These are phyloP conservation scores for Fusarium ambrosium DNA, from an alignment of 2,329 filamentous ascomycete genomes.

Conservation along the genomic window DNA sequence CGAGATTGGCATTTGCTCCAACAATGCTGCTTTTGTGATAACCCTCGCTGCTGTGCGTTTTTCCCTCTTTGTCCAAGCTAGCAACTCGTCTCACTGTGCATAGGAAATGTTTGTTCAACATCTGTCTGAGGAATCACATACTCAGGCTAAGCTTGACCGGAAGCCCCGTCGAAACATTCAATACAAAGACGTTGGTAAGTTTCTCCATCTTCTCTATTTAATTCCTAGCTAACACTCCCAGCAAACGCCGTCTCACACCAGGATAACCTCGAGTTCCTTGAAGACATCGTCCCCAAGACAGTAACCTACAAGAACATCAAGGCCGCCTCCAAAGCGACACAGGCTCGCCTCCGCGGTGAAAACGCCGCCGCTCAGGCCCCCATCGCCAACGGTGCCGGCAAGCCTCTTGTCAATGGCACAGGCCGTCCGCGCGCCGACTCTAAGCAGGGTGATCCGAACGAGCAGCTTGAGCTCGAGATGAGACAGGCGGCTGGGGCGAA, in stretches of 20 bases:
- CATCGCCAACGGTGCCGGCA: slow-evolving; percentile 47
- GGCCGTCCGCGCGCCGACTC: slow-evolving; percentile 44
- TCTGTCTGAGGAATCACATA: slow-evolving; percentile 85
- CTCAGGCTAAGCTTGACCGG: slow-evolving; percentile 88
- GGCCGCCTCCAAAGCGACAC: slow-evolving; percentile 67
- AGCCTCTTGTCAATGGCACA: slow-evolving; percentile 49
- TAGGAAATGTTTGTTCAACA: slow-evolving; percentile 97
- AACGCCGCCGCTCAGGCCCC: slow-evolving; percentile 51
- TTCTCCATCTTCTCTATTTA: neutral
- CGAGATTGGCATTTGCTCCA: slow-evolving; percentile 88
- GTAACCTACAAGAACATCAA: slow-evolving; percentile 85
- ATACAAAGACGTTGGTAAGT: slow-evolving; percentile 89
- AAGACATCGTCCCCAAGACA: slow-evolving; percentile 91
- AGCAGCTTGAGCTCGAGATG: slow-evolving; percentile 69
- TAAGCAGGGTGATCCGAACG: slow-evolving; percentile 59
- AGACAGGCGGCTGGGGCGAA: slow-evolving; percentile 57
- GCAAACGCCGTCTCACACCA: slow-evolving; percentile 88
- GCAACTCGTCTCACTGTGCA: slow-evolving; percentile 11
- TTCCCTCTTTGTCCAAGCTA: neutral
- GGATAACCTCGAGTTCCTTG: slow-evolving; percentile 95
- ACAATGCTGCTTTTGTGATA: slow-evolving; percentile 94
- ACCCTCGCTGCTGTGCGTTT: slow-evolving; percentile 83
- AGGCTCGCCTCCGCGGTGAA: slow-evolving; percentile 60
- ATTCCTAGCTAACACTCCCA: slow-evolving; percentile 51
- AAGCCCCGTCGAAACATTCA: slow-evolving; percentile 95